Evolutionary conservation across 371 early-diverging fungal species (phyloP), one percentile per base, ranked within the genome.

Genomic region (Phascolomyces articulosus): DNA sequence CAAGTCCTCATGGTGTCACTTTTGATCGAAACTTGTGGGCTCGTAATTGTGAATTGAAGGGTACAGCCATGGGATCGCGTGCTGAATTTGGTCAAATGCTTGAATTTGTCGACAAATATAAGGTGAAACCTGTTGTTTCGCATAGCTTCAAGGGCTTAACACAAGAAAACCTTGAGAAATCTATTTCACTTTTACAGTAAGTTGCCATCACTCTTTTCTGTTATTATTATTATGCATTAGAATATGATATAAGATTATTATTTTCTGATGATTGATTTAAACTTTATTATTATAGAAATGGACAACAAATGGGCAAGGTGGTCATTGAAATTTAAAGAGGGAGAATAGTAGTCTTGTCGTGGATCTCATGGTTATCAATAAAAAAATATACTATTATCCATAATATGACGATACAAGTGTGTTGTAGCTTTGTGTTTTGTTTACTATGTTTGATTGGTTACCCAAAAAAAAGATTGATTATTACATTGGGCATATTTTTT

Each of bases 11-110:
- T 10, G 77, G 73, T 16, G 76, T 86, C 20, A 66, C 68, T 18
- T 79, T 80, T 65, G 66, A 79, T 13, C 82, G 88, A 83, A 40
- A 66, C 1, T 68, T 69, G 23, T 82, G 85, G 1, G 38, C 83
- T 56, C 79, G 82, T 67, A 87, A 90, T 60, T 80, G 88, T 60
- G 87, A 87, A 7, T 49, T 89, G 18, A 66, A 73, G 11, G 90
- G 90, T 29, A 79, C 81, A 24, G 87, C 89, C 3, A 89, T 91
- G 89, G 92, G 91, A 38, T 87, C 87, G 1, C 79, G 87, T n/a
- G 65, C 58, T n/a, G 90, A 91, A 67, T 89, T 89, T 51, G 65
- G 69, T 13, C 78, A 86, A 15, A 86, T 89, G 87, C 75, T 88
- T 16, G 74, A 70, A 26, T 88, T 89, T 67, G 85, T 91, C 3